Conservation (phyloP, 495 filamentous ascomycete genomes). For the Hypoxylon lenormandii region DNA sequence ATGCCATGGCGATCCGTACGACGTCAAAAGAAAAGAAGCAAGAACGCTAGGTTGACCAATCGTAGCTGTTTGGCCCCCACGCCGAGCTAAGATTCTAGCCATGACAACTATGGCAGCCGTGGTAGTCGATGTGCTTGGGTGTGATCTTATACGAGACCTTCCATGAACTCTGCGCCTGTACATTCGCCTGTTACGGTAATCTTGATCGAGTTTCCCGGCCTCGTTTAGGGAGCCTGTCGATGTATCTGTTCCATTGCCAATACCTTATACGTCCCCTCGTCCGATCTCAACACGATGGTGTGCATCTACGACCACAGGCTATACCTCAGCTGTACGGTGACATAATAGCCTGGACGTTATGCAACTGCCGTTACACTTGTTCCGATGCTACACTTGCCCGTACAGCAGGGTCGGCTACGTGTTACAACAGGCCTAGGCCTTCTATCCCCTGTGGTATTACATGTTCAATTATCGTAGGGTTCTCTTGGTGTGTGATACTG, state of each 20-base stretch:
- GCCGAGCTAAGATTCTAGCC: slow-evolving; percentile 15
- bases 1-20: background rate
- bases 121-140: slow-evolving; percentile 15
- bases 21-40: slow-evolving; percentile 9
- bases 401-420: slow-evolving; percentile 21
- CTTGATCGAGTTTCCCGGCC: background rate
- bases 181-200: slow-evolving; percentile 5
- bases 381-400: slow-evolving; percentile 9
- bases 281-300: slow-evolving; percentile 6
- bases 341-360: slow-evolving; percentile 29
- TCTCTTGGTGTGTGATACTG: slow-evolving; percentile 2
- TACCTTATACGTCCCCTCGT: slow-evolving; percentile 1
- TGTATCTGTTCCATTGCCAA: background rate
- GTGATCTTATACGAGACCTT: slow-evolving; percentile 13
- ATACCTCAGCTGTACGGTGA: slow-evolving; percentile 31
- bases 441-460: background rate
- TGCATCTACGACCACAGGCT: slow-evolving; percentile 13
- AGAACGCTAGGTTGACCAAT: slow-evolving; percentile 32
- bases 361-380: slow-evolving; percentile 39
- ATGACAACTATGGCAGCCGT: background rate
- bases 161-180: background rate
- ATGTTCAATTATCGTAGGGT: slow-evolving; percentile 7
- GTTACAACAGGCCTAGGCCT: slow-evolving; percentile 8
- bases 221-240: background rate
- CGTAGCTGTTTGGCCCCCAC: slow-evolving; percentile 25